Evolutionary conservation across 2,329 filamentous ascomycete genomes (phyloP), one percentile per base, ranked within the genome.

Genomic region (Botrytis fabae): DNA sequence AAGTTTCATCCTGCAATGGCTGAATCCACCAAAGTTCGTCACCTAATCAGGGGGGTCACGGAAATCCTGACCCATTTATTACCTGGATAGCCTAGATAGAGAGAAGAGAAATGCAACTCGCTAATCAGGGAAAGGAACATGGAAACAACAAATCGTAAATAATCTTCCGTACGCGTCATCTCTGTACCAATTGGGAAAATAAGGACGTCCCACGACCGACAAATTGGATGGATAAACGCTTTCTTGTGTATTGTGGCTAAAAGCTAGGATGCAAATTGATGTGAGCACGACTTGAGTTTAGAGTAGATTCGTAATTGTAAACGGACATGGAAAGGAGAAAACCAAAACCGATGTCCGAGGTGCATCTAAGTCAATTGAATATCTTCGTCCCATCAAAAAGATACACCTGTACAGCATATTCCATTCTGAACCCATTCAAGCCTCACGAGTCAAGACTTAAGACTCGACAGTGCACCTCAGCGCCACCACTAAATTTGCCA

Each of bases 121-220:
- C 51, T 57, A 57, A 57, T 16, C 28, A 57, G n/a, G 14, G 51
- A 57, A 57, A 57, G 51, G n/a, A 32, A 57, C 16, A 28, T 57
- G 51, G 51, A 32, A 18, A 28, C 48, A 57, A 28, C n/a, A 57
- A 57, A 28, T 62, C 22, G 42, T 40, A 62, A n/a, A 16, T 40
- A 40, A 62, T n/a, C 25, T n/a, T 62, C 35, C 28, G 32, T 66
- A 66, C 63, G 64, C 64, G 64, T 68, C 64, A 68, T 68, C 64
- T n/a, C 64, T 0, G 40, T 22, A 54, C 22, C 32, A 28, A 40
- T 54, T 28, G 14, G 64, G 32, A 14, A 4, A 20, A 28, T 40
- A 54, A 51, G 25, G 44, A 40, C 16, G 40, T 66, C 54, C 18
- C 63, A 51, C 63, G 9, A 48, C 44, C 5, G 63, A 51, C 20